Percentiles rank a stretch among this genome's conserved stretches.
Evolutionary conservation across 176 grass and related monocot species (phyloP).

Genomic region (Oryza australiensis): DNA sequence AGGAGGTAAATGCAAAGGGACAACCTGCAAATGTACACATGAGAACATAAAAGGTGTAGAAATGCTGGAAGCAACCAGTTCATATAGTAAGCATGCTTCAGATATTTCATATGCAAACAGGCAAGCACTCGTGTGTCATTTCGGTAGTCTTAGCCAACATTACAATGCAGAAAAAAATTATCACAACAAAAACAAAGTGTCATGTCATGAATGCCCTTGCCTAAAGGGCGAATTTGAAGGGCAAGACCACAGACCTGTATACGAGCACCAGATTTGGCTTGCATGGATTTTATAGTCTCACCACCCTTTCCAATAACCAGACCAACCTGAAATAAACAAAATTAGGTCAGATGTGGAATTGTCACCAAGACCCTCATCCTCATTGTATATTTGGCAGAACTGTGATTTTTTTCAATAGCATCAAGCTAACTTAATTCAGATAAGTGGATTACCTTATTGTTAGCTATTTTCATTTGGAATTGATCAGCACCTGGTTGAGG

Average conservation of each 20-base stretch:
- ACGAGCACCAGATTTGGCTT: constrained; percentile 79
- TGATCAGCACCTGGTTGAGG: constrained; percentile 69
- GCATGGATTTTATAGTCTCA: constrained; percentile 96
- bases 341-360: neutral
- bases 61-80: neutral
- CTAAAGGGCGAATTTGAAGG: neutral
- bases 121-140: neutral
- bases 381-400: neutral
- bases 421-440: neutral
- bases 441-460: constrained; percentile 68
- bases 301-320: constrained; percentile 95
- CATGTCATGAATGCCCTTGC: neutral
- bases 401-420: neutral
- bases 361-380: neutral
- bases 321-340: constrained; percentile 61
- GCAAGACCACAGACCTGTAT: constrained; percentile 71
- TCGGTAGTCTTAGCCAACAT: neutral
- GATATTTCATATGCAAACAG: neutral
- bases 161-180: neutral
- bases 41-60: constrained; percentile 17
- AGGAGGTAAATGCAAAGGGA: constrained; percentile 87
- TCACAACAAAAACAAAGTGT: neutral
- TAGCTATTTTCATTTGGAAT: constrained; percentile 90
- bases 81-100: neutral
- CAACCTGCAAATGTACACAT: constrained; percentile 55